Evolutionary conservation across 1,284 basidiomycete species (phyloP), one percentile per base, ranked within the genome.

Genomic region (Tranzscheliella williamsii): DNA sequence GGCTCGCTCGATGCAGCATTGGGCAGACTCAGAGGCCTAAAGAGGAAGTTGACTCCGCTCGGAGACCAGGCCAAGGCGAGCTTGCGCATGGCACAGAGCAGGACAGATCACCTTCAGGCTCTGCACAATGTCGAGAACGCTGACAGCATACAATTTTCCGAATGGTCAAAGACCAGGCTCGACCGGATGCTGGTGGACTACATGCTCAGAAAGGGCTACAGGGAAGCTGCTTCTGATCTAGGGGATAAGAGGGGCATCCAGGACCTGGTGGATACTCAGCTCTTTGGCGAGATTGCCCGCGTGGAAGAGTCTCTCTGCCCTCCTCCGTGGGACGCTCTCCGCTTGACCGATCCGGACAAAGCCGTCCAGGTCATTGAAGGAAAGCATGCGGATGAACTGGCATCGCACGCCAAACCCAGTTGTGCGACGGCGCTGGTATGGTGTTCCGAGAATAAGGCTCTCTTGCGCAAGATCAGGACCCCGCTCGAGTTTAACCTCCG

Each of bases 381-480:
- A n/a, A n/a, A n/a, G n/a, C n/a, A n/a, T n/a, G n/a, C n/a, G n/a
- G n/a, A n/a, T n/a, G n/a, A n/a, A n/a, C n/a, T n/a, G n/a, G 23
- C 24, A 11, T 21, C 21, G 12, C 8, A 5, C 4, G 15, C 15
- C 2, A 48, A 80, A 38, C 86, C 90, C 63, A 88, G 88, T 70
- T 91, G 91, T 67, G 81, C 86, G 1, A 88, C 92, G 77, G 94
- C 93, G 5, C 81, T 99, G 33, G 84, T 85, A 13, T 99, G 94
- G 94, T 97, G 93, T 70, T 90, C 85, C 51, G 95, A 99, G 82
- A 96, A 99, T 80, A 90, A 94, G 78, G 84, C 86, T 23, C 87
- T 89, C 7, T 82, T 98, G 46, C 86, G 90, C 51, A 97, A 96
- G 81, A 85, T 87, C 72, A 91, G 90, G 83, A 67, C 43, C 4